Percentiles rank a stretch among this genome's conserved stretches.
Evolutionary conservation across 2,329 filamentous ascomycete genomes (phyloP).

Genomic region (Nannizzia gypsea): DNA sequence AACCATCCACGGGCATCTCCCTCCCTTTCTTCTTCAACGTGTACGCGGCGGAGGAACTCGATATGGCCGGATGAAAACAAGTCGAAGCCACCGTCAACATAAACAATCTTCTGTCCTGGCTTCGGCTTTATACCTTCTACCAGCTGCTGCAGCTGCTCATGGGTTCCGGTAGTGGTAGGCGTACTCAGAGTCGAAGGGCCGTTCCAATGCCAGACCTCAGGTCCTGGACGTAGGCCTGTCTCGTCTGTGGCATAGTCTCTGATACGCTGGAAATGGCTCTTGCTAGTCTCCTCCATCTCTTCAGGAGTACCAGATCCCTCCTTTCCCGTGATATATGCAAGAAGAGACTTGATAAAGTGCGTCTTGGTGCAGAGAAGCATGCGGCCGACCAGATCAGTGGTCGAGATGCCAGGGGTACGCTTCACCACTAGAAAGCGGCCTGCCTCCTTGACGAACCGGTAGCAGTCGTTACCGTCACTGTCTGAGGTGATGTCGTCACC

Average conservation of each 20-base stretch:
- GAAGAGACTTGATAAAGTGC: slow-evolving; percentile 79
- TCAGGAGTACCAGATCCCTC: slow-evolving; percentile 60
- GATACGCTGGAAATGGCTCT: slow-evolving; percentile 65
- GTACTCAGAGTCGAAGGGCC: slow-evolving; percentile 36
- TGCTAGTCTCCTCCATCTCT: slow-evolving; percentile 53
- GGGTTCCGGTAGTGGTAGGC: slow-evolving; percentile 27
- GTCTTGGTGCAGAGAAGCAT: slow-evolving; percentile 94
- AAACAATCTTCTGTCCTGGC: slow-evolving; percentile 74
- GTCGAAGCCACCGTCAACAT: slow-evolving; percentile 94
- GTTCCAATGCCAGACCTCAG: slow-evolving; percentile 76
- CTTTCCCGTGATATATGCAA: slow-evolving; percentile 53
- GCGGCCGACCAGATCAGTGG: slow-evolving; percentile 91
- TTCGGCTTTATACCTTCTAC: slow-evolving; percentile 59
- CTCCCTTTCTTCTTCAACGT: slow-evolving; percentile 57
- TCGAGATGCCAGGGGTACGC: slow-evolving; percentile 89
- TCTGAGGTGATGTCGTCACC: slow-evolving; percentile 97
- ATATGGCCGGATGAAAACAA: slow-evolving; percentile 96
- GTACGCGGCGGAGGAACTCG: slow-evolving; percentile 74
- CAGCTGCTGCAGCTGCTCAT: slow-evolving; percentile 54
- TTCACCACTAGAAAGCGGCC: slow-evolving; percentile 94
- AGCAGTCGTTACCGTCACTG: slow-evolving; percentile 86
- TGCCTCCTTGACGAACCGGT: slow-evolving; percentile 91
- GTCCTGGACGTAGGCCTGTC: slow-evolving; percentile 63
- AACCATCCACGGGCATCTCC: slow-evolving; percentile 64
- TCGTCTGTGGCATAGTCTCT: slow-evolving; percentile 78